Conservation (phyloP, 345 rosid genomes). For the Eucalyptus cladocalyx region DNA sequence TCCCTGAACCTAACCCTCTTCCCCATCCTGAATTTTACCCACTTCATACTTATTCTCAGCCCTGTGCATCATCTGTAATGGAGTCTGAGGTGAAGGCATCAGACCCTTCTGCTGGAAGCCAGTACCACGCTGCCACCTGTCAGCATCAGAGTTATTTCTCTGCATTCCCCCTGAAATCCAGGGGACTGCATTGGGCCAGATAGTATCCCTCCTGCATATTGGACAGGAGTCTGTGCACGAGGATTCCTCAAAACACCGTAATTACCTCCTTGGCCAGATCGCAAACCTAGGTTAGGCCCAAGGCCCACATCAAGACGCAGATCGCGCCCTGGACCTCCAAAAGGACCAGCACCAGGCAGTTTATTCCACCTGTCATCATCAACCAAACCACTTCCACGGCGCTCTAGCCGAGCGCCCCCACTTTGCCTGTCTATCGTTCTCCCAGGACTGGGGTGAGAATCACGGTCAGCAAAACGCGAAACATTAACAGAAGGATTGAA, state of each 20-base stretch:
- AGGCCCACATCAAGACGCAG: slow-evolving; percentile 26
- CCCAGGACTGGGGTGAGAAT: slow-evolving; percentile 42
- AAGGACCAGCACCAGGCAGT: slow-evolving; percentile 27
- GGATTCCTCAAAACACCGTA: slow-evolving; percentile 68
- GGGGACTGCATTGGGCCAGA: slow-evolving; percentile 65
- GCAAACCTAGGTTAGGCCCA: slow-evolving; percentile 38
- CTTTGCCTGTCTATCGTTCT: slow-evolving; percentile 54
- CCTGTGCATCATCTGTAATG: slow-evolving; percentile 76
- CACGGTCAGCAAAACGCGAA: slow-evolving; percentile 46
- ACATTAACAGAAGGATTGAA: slow-evolving; percentile 15
- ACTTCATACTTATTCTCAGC: slow-evolving; percentile 92
- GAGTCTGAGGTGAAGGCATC: slow-evolving; percentile 82
- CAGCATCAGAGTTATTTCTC: slow-evolving; percentile 54
- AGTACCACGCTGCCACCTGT: slow-evolving; percentile 76
- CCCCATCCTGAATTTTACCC: slow-evolving; percentile 69
- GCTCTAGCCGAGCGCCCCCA: slow-evolving; percentile 52
- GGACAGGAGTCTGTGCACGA: slow-evolving; percentile 38
- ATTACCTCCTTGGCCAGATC: slow-evolving; percentile 71
- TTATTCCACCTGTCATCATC: slow-evolving; percentile 75
- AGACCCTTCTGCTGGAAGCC: slow-evolving; percentile 63
- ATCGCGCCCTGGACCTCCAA: slow-evolving; percentile 39
- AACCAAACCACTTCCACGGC: slow-evolving; percentile 46
- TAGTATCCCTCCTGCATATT: slow-evolving; percentile 38
- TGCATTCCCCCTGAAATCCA: slow-evolving; percentile 38
- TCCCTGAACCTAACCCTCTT: no score